Evolutionary conservation across 495 filamentous ascomycete genomes (phyloP), one percentile per base, ranked within the genome.

Genomic region (Trichocladium antarcticum): DNA sequence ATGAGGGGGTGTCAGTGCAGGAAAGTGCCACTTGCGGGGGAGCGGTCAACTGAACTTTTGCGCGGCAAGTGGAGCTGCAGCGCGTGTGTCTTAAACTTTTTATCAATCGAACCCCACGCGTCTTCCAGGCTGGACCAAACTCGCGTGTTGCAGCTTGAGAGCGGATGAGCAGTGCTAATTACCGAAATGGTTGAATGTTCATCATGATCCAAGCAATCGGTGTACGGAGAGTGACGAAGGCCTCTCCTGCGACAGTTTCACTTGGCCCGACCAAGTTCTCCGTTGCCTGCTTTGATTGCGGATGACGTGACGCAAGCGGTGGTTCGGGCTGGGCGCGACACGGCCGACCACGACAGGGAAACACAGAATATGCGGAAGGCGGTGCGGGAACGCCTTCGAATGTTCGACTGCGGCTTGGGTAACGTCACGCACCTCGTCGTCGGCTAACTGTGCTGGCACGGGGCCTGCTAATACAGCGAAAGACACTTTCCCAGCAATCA

Each of bases 271-370:
- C 41, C 29, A 15, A 3, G 22, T 22, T 37, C 35, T 24, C 40
- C 34, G 42, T 22, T 32, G 24, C 19, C n/a, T 37, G 1, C 35
- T 39, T 41, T 45, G 49, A 52, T 56, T 47, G 47, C 37, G 27
- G 44, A 50, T 59, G 57, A 56, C 53, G 57, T 58, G 60, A 57
- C 53, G 45, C 51, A 55, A 44, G 42, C 14, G 17, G 24, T 46
- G 45, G 49, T 31, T 46, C 3, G 5, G 47, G 45, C n/a, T 49
- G 57, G 52, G 57, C 59, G 47, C 57, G 52, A 45, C 44, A 38
- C 35, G 19, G 28, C 32, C 9, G 32, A 14, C 37, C 37, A 53
- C 17, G 14, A 35, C 42, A 38, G 31, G 19, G 16, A 27, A 32
- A 29, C 19, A 35, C 48, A 19, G 41, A 22, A 14, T 17, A 20